These are phyloP conservation scores for Termitomyces sp. DNA, from an alignment of 768 basidiomycete species.

Conservation along the genomic window DNA sequence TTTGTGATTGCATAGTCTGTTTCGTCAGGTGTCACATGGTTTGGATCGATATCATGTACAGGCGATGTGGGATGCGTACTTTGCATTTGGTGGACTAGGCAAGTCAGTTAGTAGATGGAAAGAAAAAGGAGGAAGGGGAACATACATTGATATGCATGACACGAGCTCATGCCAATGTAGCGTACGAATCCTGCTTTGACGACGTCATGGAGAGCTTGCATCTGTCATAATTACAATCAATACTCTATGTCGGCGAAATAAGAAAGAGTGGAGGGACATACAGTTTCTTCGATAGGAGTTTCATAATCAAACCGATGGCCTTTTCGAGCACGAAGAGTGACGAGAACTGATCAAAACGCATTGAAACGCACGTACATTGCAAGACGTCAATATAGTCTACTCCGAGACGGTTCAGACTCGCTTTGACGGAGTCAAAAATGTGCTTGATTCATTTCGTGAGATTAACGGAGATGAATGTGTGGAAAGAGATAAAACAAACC, in stretches of 20 bases:
- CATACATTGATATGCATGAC: constrained; percentile 55
- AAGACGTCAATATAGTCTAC: constrained; percentile 76
- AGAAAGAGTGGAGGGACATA: constrained; percentile 11
- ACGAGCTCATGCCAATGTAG: constrained; percentile 59
- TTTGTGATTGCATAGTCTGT: constrained; percentile 57
- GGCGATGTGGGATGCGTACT: constrained; percentile 29
- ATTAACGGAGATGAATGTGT: not conserved
- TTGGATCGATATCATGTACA: too few relatives aligned
- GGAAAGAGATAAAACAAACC: constrained; percentile 1
- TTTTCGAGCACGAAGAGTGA: not conserved
- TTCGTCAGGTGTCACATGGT: too few relatives aligned
- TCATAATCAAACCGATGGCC: constrained; percentile 56
- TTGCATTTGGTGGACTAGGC: constrained; percentile 54
- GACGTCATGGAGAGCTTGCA: constrained; percentile 68
- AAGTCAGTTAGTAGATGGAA: not conserved
- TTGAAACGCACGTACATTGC: constrained; percentile 43
- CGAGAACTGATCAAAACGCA: too few relatives aligned
- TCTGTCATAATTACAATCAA: constrained; percentile 28
- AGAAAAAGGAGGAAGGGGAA: not conserved
- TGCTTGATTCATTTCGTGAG: constrained; percentile 36
- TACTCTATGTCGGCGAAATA: too few relatives aligned
- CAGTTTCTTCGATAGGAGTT: constrained; percentile 59
- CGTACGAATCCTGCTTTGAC: constrained; percentile 63
- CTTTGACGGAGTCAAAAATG: constrained; percentile 69
- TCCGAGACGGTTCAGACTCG: constrained; percentile 63